A percentile compares a stretch with the other conserved stretches of the same genome.
These are phyloP conservation scores for Colletotrichum gloeosporioides DNA, from an alignment of 2,329 filamentous ascomycete species.

Conservation along the genomic window DNA sequence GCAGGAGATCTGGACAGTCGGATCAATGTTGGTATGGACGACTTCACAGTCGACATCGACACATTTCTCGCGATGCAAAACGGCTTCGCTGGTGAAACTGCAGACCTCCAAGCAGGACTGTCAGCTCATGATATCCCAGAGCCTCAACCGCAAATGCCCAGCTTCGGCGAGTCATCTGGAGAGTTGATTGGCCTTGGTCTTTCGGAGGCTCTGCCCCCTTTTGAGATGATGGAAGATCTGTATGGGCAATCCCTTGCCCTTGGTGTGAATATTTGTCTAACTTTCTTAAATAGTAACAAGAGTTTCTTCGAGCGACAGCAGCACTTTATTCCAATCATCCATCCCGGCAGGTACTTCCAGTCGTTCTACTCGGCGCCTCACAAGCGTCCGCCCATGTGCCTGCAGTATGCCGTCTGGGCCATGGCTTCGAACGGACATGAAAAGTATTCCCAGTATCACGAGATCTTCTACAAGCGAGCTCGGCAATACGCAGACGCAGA, in stretches of 20 bases:
- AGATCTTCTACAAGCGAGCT: slow-evolving; percentile 81
- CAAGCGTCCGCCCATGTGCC: slow-evolving; percentile 79
- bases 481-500: slow-evolving; percentile 84
- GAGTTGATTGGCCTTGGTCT: slow-evolving; percentile 78
- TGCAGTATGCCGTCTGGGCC: slow-evolving; percentile 91
- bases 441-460: slow-evolving; percentile 74
- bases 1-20: slow-evolving; percentile 6
- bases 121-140: not conserved
- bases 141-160: not conserved
- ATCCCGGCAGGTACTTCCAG: slow-evolving; percentile 76
- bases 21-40: slow-evolving; percentile 27
- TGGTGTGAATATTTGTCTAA: not conserved
- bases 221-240: slow-evolving; percentile 84
- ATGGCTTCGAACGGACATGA: slow-evolving; percentile 73
- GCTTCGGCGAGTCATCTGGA: not conserved
- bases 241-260: slow-evolving; percentile 46
- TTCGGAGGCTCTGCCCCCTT: slow-evolving; percentile 80
- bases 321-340: slow-evolving; percentile 76
- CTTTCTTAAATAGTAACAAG: slow-evolving; percentile 65
- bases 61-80: slow-evolving; percentile 22
- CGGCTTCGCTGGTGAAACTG: not conserved
- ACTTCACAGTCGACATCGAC: slow-evolving; percentile 20
- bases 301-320: slow-evolving; percentile 81
- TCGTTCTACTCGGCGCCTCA: slow-evolving; percentile 75
- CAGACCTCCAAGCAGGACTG: not conserved